Evolutionary conservation across 257 asterid species (phyloP).

Genomic region (Asclepias syriaca): DNA sequence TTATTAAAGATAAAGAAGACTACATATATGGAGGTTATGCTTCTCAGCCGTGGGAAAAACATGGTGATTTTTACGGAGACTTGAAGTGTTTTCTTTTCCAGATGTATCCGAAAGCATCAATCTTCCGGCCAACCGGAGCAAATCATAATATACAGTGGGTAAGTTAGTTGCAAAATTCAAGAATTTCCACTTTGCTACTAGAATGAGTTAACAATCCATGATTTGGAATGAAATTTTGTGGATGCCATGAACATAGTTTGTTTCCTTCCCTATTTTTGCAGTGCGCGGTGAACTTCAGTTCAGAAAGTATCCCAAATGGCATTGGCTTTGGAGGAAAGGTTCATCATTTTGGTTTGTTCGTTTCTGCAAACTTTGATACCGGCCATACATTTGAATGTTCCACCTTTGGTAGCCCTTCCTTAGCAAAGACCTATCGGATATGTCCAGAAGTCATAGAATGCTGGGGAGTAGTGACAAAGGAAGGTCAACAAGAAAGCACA

Average conservation of each 20-base stretch:
- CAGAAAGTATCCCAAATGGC: constrained; percentile 94
- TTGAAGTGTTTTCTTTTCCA: constrained; percentile 82
- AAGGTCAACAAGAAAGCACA: constrained; percentile 32
- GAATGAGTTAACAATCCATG: background rate
- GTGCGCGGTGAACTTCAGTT: constrained; percentile 86
- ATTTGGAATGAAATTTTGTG: background rate
- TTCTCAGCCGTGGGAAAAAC: constrained; percentile 96
- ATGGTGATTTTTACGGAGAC: constrained; percentile 78
- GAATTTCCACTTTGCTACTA: background rate
- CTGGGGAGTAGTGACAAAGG: constrained; percentile 57
- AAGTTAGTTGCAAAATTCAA: constrained; percentile 20
- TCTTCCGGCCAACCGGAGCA: constrained; percentile 82
- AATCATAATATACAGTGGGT: constrained; percentile 92
- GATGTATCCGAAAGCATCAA: constrained; percentile 71
- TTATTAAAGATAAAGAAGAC: constrained; percentile 81
- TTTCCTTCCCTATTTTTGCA: constrained; percentile 29
- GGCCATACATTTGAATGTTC: constrained; percentile 78
- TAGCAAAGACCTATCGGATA: constrained; percentile 44
- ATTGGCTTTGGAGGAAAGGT: constrained; percentile 84
- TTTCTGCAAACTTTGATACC: constrained; percentile 73
- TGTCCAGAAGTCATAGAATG: constrained; percentile 74
- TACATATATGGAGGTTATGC: constrained; percentile 88
- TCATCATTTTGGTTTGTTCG: constrained; percentile 67
- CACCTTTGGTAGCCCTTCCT: constrained; percentile 73
- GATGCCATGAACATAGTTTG: background rate